phyloP scores from a whole-genome alignment of 352 stramenopile species.

The Phytophthora pisi region DNA sequence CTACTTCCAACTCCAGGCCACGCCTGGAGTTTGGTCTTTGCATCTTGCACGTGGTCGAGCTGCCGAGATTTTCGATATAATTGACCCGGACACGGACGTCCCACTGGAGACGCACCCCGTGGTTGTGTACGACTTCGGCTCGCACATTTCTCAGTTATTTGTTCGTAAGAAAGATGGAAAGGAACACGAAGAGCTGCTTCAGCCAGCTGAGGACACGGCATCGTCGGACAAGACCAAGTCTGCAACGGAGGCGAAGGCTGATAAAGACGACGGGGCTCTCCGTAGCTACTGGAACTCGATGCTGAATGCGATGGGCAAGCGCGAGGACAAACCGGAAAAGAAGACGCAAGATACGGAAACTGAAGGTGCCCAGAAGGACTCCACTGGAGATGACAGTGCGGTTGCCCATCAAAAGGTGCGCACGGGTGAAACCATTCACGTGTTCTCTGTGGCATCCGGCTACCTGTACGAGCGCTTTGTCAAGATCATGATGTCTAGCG shows the following conservation, averaged over 20 bases:
- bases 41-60: constrained; percentile 85
- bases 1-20: constrained; percentile 99
- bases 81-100: constrained; percentile 55
- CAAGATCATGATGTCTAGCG: constrained; percentile 99
- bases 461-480: constrained; percentile 99
- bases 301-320: constrained; percentile 68
- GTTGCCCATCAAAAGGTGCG: constrained; percentile 38
- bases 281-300: constrained; percentile 80
- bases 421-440: constrained; percentile 95
- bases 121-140: constrained; percentile 89
- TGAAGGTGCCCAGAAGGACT: constrained; percentile 15
- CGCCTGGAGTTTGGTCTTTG: constrained; percentile 95
- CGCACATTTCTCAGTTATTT: constrained; percentile 84
- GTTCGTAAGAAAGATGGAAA: constrained; percentile 93
- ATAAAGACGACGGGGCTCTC: constrained; percentile 54
- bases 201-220: constrained; percentile 33
- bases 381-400: constrained; percentile 14
- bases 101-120: constrained; percentile 46
- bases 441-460: constrained; percentile 97
- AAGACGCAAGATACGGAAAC: constrained; percentile 20
- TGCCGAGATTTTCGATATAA: constrained; percentile 80
- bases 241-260: constrained; percentile 36
- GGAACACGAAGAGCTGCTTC: constrained; percentile 76
- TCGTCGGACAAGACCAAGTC: constrained; percentile 14
- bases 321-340: constrained; percentile 18